Percentiles rank a stretch among this genome's conserved stretches.
Evolutionary conservation across 2,329 filamentous ascomycete species (phyloP).

Genomic region (Exophiala xenobiotica): DNA sequence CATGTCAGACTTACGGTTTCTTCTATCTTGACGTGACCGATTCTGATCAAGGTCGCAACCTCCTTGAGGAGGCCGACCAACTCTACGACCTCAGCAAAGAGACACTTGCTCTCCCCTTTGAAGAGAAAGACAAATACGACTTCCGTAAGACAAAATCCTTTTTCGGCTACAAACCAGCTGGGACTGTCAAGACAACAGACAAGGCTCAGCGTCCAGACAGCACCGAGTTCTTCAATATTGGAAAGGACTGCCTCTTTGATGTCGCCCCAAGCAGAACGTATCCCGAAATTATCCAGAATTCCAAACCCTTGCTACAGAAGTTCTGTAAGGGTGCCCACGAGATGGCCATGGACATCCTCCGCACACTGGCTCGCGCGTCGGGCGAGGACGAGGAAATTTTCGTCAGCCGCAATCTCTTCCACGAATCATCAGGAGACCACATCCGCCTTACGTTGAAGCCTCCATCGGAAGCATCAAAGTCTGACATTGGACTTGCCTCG

Average conservation of each 20-base stretch:
- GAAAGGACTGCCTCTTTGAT: slow-evolving; percentile 13
- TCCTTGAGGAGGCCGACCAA: slow-evolving; percentile 44
- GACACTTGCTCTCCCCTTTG: slow-evolving; percentile 49
- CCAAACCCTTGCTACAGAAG: neutral
- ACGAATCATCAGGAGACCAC: slow-evolving; percentile 48
- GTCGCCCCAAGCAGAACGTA: neutral
- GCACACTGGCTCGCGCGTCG: slow-evolving; percentile 23
- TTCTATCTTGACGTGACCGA: slow-evolving; percentile 55
- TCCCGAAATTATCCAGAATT: slow-evolving; percentile 9
- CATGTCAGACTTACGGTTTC: slow-evolving; percentile 52
- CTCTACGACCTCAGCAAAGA: slow-evolving; percentile 47
- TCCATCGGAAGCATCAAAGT: slow-evolving; percentile 28
- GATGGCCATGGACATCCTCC: slow-evolving; percentile 28
- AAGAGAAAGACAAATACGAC: slow-evolving; percentile 31
- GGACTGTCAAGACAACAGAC: slow-evolving; percentile 23
- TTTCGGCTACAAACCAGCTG: slow-evolving; percentile 29
- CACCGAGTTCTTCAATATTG: slow-evolving; percentile 26
- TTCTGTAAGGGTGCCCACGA: slow-evolving; percentile 19
- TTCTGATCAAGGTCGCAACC: slow-evolving; percentile 35
- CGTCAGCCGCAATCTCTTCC: slow-evolving; percentile 24
- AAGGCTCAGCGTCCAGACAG: slow-evolving; percentile 24
- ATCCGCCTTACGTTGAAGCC: slow-evolving; percentile 44
- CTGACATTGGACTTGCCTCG: slow-evolving; percentile 21
- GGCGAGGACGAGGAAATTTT: slow-evolving; percentile 26
- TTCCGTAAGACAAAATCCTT: slow-evolving; percentile 30